Conservation (phyloP, 2,329 filamentous ascomycete species). For the Hymenoscyphus linearis region DNA sequence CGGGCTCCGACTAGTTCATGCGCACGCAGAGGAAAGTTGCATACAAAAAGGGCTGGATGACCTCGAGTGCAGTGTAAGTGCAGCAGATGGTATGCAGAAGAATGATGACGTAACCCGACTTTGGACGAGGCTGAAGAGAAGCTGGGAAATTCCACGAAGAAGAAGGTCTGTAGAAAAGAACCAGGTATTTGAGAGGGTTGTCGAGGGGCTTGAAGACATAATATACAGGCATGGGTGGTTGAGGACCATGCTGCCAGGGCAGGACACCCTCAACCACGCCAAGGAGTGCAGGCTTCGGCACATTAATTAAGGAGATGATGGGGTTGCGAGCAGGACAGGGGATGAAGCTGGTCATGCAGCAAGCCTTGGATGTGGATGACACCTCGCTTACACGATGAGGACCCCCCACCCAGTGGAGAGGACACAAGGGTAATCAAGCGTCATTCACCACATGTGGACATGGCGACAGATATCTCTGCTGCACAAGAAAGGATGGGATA, state of each 20-base stretch:
- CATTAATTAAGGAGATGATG: conserved; percentile 27
- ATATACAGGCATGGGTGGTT: conserved; percentile 31
- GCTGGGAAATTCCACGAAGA: conserved; percentile 16
- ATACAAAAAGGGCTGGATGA: conserved; percentile 17
- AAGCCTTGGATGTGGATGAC: conserved; percentile 25
- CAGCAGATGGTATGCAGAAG: conserved; percentile 13
- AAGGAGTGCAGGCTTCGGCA: conserved; percentile 25
- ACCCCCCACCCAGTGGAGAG: conserved; percentile 15
- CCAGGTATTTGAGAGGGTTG: conserved; percentile 23
- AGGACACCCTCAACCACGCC: conserved; percentile 9
- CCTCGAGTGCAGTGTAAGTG: conserved; percentile 9
- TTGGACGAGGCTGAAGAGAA: conserved; percentile 20
- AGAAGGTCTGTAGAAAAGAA: conserved; percentile 24
- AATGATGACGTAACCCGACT: conserved; percentile 23
- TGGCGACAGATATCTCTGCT: conserved; percentile 4
- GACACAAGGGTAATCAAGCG: conserved; percentile 21
- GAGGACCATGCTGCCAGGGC: conserved; percentile 22
- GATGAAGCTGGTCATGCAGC: conserved; percentile 27
- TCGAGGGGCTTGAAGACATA: conserved; percentile 27
- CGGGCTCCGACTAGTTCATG: conserved; percentile 18
- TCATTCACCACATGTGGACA: conserved; percentile 16
- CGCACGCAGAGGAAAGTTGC: conserved; percentile 19
- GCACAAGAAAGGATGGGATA: conserved; percentile 9
- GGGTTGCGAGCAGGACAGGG: conserved; percentile 23
- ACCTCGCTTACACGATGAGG: conserved; percentile 24